Conservation (phyloP, 495 filamentous ascomycete species). For the Trichoderma reesei region DNA sequence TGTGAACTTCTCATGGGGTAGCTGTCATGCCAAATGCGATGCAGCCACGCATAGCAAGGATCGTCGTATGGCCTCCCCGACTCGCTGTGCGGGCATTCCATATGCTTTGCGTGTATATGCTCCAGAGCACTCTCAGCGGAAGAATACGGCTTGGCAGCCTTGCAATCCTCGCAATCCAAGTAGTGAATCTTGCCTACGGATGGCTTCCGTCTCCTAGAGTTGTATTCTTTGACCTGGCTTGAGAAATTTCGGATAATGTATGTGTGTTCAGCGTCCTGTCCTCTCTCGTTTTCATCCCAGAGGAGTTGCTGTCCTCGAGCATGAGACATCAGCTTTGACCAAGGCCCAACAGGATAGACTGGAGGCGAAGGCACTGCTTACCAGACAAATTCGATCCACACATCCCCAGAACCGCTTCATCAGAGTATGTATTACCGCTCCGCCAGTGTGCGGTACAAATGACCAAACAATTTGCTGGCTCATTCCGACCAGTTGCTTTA, state of each 20-base stretch:
- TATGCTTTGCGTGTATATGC: constrained; percentile 4
- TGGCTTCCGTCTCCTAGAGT: not conserved
- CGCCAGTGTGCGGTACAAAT: not conserved
- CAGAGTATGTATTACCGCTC: not conserved
- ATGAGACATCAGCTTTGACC: not conserved
- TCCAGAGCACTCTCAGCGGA: not conserved
- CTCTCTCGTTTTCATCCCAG: not conserved
- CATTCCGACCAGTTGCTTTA: not conserved
- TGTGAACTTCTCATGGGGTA: not conserved
- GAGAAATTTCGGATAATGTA: constrained; percentile 3
- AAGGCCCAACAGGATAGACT: not conserved
- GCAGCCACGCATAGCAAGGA: constrained; percentile 13
- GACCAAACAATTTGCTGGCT: not conserved
- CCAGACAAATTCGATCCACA: not conserved
- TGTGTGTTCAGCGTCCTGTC: not conserved
- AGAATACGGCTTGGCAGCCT: not conserved
- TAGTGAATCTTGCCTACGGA: not conserved
- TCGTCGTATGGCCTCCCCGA: constrained; percentile 2
- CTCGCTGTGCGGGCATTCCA: not conserved
- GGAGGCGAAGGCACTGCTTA: not conserved
- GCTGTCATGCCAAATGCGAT: not conserved
- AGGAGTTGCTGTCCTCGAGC: not conserved
- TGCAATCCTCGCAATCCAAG: not conserved
- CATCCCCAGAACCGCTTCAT: not conserved
- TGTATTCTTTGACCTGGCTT: not conserved